Percentiles rank a stretch among this genome's conserved stretches.
Conservation (phyloP, 2,329 filamentous ascomycete genomes). For the Colletotrichum paranaense region DNA sequence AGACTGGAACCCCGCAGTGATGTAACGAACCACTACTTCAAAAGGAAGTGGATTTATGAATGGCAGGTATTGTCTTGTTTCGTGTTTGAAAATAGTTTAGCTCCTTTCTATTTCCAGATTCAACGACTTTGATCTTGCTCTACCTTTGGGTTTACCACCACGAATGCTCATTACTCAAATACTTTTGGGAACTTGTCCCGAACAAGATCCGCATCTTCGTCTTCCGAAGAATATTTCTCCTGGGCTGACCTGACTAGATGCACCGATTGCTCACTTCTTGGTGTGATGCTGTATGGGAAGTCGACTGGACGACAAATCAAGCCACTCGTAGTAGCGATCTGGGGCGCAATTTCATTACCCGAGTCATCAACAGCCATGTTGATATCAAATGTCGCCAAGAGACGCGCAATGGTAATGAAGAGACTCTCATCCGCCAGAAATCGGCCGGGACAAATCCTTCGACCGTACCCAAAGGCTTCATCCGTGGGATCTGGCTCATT, state of each 20-base stretch:
- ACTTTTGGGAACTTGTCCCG: neutral
- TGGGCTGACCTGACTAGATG: conserved; percentile 13
- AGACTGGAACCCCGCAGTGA: too few relatives aligned
- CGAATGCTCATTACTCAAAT: too few relatives aligned
- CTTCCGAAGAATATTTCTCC: conserved; percentile 4
- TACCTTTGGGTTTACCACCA: too few relatives aligned
- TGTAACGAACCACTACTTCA: too few relatives aligned
- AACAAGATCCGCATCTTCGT: conserved; percentile 10
- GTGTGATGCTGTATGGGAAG: neutral
- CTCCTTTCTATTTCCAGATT: too few relatives aligned
- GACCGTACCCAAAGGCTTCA: conserved; percentile 36
- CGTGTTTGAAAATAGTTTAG: too few relatives aligned
- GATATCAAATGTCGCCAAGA: conserved; percentile 60
- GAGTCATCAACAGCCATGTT: conserved; percentile 47
- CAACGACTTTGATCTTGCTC: too few relatives aligned
- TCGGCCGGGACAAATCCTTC: conserved; percentile 36
- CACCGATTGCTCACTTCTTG: neutral
- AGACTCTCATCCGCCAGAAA: conserved; percentile 34
- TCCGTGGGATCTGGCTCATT: conserved; percentile 32
- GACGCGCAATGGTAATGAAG: conserved; percentile 48
- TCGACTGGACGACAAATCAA: conserved; percentile 8
- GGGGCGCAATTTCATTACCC: conserved; percentile 41
- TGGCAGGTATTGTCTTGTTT: too few relatives aligned
- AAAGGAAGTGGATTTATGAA: too few relatives aligned
- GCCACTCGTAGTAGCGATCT: neutral